Percentiles rank a stretch among this genome's conserved stretches.
Evolutionary conservation across 2,329 filamentous ascomycete species (phyloP).

Genomic region (Colletotrichum ledebouriae): DNA sequence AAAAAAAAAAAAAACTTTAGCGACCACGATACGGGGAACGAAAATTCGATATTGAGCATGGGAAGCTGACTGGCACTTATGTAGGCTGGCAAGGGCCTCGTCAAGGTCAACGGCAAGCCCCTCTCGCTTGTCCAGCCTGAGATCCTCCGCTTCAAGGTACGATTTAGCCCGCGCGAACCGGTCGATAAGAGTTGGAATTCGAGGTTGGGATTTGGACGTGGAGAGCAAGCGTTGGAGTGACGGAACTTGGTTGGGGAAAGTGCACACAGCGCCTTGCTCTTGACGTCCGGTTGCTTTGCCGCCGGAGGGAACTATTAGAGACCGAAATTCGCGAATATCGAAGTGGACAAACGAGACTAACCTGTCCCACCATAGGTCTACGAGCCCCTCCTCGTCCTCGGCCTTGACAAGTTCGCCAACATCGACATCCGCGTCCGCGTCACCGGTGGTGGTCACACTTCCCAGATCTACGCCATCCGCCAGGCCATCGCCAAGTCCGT

Average conservation of each 20-base stretch:
- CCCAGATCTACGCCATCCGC: constrained; percentile 97
- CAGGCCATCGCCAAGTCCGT: constrained; percentile 99
- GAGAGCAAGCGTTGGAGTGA: constrained; percentile 23
- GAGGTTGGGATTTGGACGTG: not conserved
- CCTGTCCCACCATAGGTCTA: constrained; percentile 77
- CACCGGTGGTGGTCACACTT: constrained; percentile 96
- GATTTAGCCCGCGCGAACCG: constrained; percentile 46
- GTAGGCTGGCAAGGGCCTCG: constrained; percentile 75
- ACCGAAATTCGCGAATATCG: constrained; percentile 2
- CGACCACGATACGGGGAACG: constrained; percentile 8
- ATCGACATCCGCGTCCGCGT: constrained; percentile 99
- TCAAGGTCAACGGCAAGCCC: constrained; percentile 99
- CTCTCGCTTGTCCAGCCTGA: constrained; percentile 94
- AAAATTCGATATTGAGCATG: constrained; percentile 24
- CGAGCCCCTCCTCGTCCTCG: constrained; percentile 97
- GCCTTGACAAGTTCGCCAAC: constrained; percentile 95
- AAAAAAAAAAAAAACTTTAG: constrained; percentile 5
- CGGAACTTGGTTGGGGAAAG: not conserved
- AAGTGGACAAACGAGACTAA: constrained; percentile 19
- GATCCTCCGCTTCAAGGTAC: constrained; percentile 96
- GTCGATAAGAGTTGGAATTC: constrained; percentile 31
- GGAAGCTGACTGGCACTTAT: constrained; percentile 49
- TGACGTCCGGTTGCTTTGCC: not conserved
- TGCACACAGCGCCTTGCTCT: constrained; percentile 16
- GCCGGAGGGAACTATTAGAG: not conserved